phyloP scores from a whole-genome alignment of 495 filamentous ascomycete genomes.

The Tuber microsphaerosporum region DNA sequence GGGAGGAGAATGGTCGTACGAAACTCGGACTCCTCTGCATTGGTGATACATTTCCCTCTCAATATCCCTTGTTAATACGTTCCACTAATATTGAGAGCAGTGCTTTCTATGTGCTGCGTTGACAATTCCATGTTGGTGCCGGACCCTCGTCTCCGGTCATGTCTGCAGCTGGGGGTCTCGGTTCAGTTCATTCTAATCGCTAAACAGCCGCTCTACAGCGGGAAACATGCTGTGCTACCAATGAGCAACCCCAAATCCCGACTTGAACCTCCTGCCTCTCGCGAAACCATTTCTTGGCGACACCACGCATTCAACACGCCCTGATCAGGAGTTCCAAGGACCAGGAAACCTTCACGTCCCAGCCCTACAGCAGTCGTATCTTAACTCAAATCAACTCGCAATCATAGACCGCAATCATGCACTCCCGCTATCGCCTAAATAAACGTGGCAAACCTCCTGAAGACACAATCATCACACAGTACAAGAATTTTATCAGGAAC shows the following conservation, averaged over 20 bases:
- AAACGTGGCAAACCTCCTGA: conserved; percentile 5
- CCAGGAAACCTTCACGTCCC: not conserved
- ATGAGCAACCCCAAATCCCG: not conserved
- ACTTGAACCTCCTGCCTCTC: not conserved
- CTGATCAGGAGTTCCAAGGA: not conserved
- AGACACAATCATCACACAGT: conserved; percentile 17
- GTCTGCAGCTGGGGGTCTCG: not conserved
- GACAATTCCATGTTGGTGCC: not conserved
- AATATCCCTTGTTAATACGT: not conserved
- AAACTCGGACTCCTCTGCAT: not conserved
- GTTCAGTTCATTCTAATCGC: not conserved
- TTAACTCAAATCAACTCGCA: not conserved
- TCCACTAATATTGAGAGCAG: not conserved
- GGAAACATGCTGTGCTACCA: not conserved
- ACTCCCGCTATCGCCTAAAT: not conserved
- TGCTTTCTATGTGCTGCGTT: not conserved
- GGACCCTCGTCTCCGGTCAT: not conserved
- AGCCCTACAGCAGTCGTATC: not conserved
- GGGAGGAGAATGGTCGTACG: not conserved
- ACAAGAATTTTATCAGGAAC: conserved; percentile 22
- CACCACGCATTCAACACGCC: not conserved
- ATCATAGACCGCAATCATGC: not conserved
- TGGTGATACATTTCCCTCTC: not conserved
- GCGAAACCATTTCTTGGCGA: not conserved
- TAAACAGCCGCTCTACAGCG: not conserved